A percentile compares a stretch with the other conserved stretches of the same genome.
Evolutionary conservation across 768 basidiomycete genomes (phyloP).

Genomic region (Trametopsis cervina): DNA sequence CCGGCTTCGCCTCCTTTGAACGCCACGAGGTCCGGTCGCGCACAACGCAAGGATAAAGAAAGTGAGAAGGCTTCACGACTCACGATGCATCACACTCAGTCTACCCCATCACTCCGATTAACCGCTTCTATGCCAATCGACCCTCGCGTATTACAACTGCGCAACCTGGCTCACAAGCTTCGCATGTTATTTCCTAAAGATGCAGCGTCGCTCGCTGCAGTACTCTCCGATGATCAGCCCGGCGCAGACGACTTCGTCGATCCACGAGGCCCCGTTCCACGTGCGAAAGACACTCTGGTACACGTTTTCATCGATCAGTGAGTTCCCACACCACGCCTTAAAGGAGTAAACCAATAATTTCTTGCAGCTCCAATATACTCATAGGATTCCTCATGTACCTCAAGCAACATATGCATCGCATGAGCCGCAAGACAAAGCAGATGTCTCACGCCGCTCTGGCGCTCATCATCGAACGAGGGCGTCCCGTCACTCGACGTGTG

Average conservation of each 20-base stretch:
- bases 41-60: neutral
- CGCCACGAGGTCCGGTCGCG: conserved; percentile 14
- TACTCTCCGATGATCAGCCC: conserved; percentile 24
- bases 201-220: conserved; percentile 20
- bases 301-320: conserved; percentile 55
- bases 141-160: conserved; percentile 41
- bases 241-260: conserved; percentile 26
- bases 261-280: conserved; percentile 29
- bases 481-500: conserved; percentile 66
- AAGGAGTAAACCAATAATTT: neutral
- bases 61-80: conserved; percentile 12
- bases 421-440: conserved; percentile 28
- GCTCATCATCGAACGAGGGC: conserved; percentile 76
- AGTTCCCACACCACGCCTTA: conserved; percentile 19
- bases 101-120: conserved; percentile 39
- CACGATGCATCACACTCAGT: conserved; percentile 37
- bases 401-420: conserved; percentile 43
- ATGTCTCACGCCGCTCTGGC: conserved; percentile 74
- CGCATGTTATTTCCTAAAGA: conserved; percentile 53
- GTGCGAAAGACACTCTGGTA: conserved; percentile 25
- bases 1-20: conserved; percentile 22
- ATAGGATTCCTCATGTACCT: conserved; percentile 73
- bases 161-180: conserved; percentile 49
- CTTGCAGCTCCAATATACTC: conserved; percentile 74
- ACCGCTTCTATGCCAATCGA: conserved; percentile 34